Evolutionary conservation across 1,284 basidiomycete genomes (phyloP), one percentile per base, ranked within the genome.

Genomic region (Leccinum cinnamomeum): DNA sequence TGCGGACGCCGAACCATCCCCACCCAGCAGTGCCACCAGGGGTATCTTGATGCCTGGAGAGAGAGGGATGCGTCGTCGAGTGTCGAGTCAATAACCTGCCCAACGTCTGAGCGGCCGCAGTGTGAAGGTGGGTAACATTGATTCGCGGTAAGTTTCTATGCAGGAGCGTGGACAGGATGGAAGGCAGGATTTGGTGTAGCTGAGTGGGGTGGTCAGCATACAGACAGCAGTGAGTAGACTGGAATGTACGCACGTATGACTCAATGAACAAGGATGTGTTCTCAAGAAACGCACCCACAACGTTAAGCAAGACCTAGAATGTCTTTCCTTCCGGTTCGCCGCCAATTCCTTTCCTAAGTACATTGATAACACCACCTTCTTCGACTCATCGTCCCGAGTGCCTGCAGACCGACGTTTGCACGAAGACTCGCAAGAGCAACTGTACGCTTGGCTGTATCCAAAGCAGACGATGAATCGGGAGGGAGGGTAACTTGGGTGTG

Each of bases 141-240:
- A 79, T 79, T 62, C 79, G 80, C 2, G 85, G 90, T 7, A 97
- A 84, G 8, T 90, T 85, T 0, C 94, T 91, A 62, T 97, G 93
- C 6, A 98, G 83, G 56, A 98, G 85, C 64, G 91, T 90, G 5
- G 96, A 97, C 30, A 98, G 86, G 50, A 98, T 85, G 0, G 95
- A 91, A 0, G 96, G 96, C 10, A 99, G 86, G 55, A 98, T 84
- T 89, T 98, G 97, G 72, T 98, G 96, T 5, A 99, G 82, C 92
- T 97, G 51, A 51, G 48, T n/a, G 59, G 48, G 53, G 55, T 59
- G 56, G 58, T 60, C 16, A 57, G 33, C n/a, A 14, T 14, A n/a
- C n/a, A 48, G 16, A 18, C 5, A 7, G 25, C 11, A n/a, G 23
- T 3, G 10, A 28, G n/a, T 0, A 53, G 16, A 30, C 18, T 18